Percentiles rank a stretch among this genome's conserved stretches.
phyloP scores from a whole-genome alignment of 495 filamentous ascomycete genomes.

The Durotheca rogersii region DNA sequence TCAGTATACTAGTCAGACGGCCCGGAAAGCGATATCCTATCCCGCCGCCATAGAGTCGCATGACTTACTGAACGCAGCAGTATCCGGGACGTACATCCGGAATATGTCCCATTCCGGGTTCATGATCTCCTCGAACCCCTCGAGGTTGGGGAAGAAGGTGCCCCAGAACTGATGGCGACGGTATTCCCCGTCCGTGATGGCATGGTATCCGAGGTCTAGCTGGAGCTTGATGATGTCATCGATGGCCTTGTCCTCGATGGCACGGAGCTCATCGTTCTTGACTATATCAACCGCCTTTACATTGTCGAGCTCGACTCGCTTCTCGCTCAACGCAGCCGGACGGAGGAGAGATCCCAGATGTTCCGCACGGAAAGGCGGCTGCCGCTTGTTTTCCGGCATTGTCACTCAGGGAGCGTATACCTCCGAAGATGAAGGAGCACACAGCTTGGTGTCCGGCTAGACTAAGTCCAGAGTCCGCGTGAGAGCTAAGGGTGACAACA shows the following conservation, averaged over 20 bases:
- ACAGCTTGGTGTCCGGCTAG: background rate
- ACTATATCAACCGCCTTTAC: slow-evolving; percentile 36
- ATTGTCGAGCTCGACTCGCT: slow-evolving; percentile 51
- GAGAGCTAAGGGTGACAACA: no score
- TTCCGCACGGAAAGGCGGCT: slow-evolving; percentile 71
- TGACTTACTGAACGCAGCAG: slow-evolving; percentile 59
- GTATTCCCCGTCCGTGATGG: slow-evolving; percentile 70
- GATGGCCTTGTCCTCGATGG: slow-evolving; percentile 61
- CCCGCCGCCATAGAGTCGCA: no score
- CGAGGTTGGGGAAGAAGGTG: slow-evolving; percentile 66
- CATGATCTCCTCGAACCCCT: slow-evolving; percentile 63
- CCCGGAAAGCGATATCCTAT: no score
- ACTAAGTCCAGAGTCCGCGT: no score
- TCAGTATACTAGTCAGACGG: slow-evolving; percentile 14
- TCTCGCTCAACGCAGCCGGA: slow-evolving; percentile 58
- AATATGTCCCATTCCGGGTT: slow-evolving; percentile 62
- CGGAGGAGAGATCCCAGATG: slow-evolving; percentile 71
- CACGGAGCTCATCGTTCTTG: slow-evolving; percentile 41
- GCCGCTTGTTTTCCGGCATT: slow-evolving; percentile 48
- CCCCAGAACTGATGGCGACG: slow-evolving; percentile 57
- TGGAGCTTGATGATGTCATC: slow-evolving; percentile 62
- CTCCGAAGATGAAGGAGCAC: no score
- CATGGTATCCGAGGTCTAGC: slow-evolving; percentile 60
- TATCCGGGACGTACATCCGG: slow-evolving; percentile 67
- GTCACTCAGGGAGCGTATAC: background rate